Base-by-base conservation (phyloP, 768 basidiomycete genomes). In the Exidia glandulosa region DNA sequence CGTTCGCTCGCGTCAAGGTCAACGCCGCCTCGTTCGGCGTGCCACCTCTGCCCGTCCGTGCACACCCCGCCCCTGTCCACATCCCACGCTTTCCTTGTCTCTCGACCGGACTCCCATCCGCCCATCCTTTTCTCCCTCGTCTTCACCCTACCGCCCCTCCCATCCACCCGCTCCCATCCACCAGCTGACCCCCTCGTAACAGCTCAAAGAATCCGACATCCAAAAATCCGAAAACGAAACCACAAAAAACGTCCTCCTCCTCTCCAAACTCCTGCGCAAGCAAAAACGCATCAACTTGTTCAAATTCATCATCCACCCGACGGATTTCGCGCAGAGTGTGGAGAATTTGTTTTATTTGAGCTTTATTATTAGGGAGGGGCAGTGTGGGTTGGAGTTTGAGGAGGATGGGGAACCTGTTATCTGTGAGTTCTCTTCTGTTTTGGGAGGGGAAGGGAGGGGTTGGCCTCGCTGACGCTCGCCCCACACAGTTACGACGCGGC, bases 331-430 rank as follows among this genome's bases (percentile, higher is more conserved):
- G 0, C 95, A 99, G 69, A 91, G 90, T 0, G 92, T 98, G 14
- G 96, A 99, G 73, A 99, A 99, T 69, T 76, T 95, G 27, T 98
- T 99, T 70, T 94, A 96, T 67, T 78, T 95, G 2, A 92, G 91
- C 0, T 98, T 99, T 74, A 78, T 96, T 62, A 88, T 96, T 52
- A 81, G 88, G 32, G 90, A 94, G 63, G 92, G 88, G 2, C 81
- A 83, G 66, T 90, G 85, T 61, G 86, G 86, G 12, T 76, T 90
- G 31, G 87, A 92, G 63, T 79, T 81, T 5, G 76, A 82, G 7
- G 77, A 87, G 1, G 70, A 71, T 30, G 87, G 85, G 1, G 85
- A 90, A 65, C 87, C 90, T 6, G 69, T 85, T 23, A 82, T 94
- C 54, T 86, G 91, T 92, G 68, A 63, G 86, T 72, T 29, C 52